A percentile compares a stretch with the other conserved stretches of the same genome.
These are phyloP conservation scores for Pichia ethanolica DNA, from an alignment of 805 yeast genomes.

Conservation along the genomic window DNA sequence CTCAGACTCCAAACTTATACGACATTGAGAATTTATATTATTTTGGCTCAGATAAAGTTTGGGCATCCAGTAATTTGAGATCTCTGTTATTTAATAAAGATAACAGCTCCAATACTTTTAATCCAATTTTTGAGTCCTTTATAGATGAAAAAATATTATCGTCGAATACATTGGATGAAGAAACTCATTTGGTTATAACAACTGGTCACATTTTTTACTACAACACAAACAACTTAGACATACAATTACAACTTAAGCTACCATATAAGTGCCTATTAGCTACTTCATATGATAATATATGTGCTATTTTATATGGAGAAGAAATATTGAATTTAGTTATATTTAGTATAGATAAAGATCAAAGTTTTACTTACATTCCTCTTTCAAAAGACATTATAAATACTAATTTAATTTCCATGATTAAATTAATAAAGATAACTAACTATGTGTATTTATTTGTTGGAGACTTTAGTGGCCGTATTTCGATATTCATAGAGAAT, in stretches of 20 bases:
- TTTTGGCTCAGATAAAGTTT: not conserved
- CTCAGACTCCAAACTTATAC: slow-evolving; percentile 1
- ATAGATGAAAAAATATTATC: not conserved
- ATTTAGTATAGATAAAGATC: not conserved
- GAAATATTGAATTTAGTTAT: too few relatives aligned
- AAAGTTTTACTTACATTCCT: too few relatives aligned
- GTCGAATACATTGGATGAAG: not conserved
- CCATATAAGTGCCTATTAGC: too few relatives aligned
- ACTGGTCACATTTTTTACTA: not conserved
- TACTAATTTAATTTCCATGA: not conserved
- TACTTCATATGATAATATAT: too few relatives aligned
- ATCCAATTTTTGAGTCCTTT: not conserved
- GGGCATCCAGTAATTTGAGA: not conserved
- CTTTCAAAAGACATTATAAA: too few relatives aligned
- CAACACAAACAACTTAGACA: not conserved
- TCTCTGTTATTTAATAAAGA: not conserved
- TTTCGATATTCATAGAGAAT: not conserved
- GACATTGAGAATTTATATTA: not conserved
- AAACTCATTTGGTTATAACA: not conserved
- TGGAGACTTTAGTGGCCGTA: not conserved
- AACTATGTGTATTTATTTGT: not conserved
- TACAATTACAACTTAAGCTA: too few relatives aligned
- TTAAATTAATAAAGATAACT: not conserved
- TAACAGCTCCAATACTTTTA: not conserved
- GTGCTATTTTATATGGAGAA: not conserved